phyloP scores from a whole-genome alignment of 768 basidiomycete species.

The Kwoniella europaea region DNA sequence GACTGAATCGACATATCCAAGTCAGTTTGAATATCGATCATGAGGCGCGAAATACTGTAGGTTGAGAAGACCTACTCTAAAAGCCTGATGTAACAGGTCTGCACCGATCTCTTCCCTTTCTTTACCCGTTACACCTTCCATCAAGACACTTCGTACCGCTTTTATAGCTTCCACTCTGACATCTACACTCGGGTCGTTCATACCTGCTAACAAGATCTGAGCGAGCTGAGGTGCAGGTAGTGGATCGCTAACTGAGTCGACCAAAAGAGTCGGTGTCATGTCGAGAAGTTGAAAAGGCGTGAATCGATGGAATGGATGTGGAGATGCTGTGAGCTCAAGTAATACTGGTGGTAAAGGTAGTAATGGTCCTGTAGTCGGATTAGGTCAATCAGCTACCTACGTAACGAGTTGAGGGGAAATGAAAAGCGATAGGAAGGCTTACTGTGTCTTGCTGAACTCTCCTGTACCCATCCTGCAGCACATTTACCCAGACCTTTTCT shows the following conservation, averaged over 20 bases:
- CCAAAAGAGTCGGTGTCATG: conserved; percentile 42
- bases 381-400: not conserved
- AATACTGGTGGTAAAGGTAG: conserved; percentile 46
- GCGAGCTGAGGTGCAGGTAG: conserved; percentile 43
- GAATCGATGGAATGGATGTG: conserved; percentile 47
- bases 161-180: conserved; percentile 50
- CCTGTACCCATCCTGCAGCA: conserved; percentile 44
- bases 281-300: conserved; percentile 49
- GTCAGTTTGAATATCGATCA: not conserved
- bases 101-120: conserved; percentile 44
- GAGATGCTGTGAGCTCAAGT: conserved; percentile 38
- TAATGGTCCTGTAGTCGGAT: conserved; percentile 34
- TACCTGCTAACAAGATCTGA: conserved; percentile 44
- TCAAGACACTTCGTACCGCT: conserved; percentile 41
- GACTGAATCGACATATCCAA: conserved; percentile 16
- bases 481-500: conserved; percentile 48
- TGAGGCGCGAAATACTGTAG: not conserved
- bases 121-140: conserved; percentile 37
- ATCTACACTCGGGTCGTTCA: conserved; percentile 48
- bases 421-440: conserved; percentile 5
- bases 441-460: conserved; percentile 42
- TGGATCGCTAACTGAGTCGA: conserved; percentile 40
- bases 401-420: not conserved
- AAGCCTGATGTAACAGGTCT: conserved; percentile 33
- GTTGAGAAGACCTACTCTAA: conserved; percentile 30